Base-by-base conservation (phyloP, 2,329 filamentous ascomycete species). In the Calonectria pteridis region DNA sequence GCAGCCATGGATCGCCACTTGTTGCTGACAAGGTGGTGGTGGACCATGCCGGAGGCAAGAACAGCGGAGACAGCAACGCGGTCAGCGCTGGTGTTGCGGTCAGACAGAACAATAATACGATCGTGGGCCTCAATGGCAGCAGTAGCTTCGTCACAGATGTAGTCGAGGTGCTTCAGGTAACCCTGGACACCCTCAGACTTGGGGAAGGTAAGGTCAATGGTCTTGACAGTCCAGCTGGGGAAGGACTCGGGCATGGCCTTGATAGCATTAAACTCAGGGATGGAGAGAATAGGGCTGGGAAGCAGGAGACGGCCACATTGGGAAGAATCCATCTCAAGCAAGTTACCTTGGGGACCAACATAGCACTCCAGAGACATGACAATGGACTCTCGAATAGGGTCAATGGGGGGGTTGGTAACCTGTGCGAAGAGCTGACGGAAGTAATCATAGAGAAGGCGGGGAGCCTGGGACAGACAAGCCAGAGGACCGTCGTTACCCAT, bases 301-400 rank as follows among this genome's bases (percentile, higher is more conserved):
- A 98, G 90, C 67, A 96, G 90, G 29, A 98, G 89, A 76, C 96
- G 92, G 78, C 93, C 93, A 84, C 96, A 98, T 85, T 98, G 96
- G 33, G 93, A 93, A 72, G 94, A 87, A 81, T 98, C 93, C 94
- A 98, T 98, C 86, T 98, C 96, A 35, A 98, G 89, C 72, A 98
- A 87, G 83, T 98, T 98, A 73, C 96, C 96, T 86, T 98, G 96
- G 58, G 96, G 96, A 63, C 96, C 96, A 79, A 98, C 94, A 83
- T 98, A 98, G 81, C 96, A 97, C 83, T 98, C 96, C 50, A 98
- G 88, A 70, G 96, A 98, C 96, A 98, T 98, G 85, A 98, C 96
- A 81, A 98, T 97, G 33, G 96, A 96, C 89, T 98, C 96, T 85
- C 96, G 91, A 80, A 98, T 98, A 37, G 96, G 96, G 82, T 98